Base-by-base conservation (phyloP, 2,329 filamentous ascomycete genomes). In the Dothideomycetes sp. region DNA sequence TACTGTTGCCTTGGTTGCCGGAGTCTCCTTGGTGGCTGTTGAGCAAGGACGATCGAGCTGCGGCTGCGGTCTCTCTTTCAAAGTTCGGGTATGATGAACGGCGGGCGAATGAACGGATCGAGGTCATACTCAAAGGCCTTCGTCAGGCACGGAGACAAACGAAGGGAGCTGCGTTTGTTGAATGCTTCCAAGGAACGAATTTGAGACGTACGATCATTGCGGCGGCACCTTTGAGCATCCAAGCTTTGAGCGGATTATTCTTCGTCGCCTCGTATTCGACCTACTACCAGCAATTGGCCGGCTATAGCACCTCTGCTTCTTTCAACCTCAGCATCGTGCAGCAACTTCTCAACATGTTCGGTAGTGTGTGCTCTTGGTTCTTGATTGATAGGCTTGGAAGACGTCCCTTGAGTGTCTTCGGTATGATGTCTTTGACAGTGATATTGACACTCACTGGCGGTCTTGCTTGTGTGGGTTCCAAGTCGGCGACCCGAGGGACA, bases 251-350 rank as follows among this genome's bases (percentile, higher is more conserved):
- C 2, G 63, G 62, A 6, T 53, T 63, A 18, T 46, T 53, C 17
- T 67, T 66, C 18, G 51, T 57, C 1, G 50, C 58, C 2, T 48
- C 51, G 5, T 68, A 68, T 45, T 51, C 52, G n/a, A 65, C 64
- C 2, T 68, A 68, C 49, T 68, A 67, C 47, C 52, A 60, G 33
- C 59, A 68, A 43, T 51, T 67, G 2, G 63, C 65, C 8, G 64
- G 64, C 7, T 65, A 60, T 46, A 55, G 53, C 29, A 60, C 58
- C 0, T 36, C 46, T 2, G 55, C 52, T 43, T 59, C 54, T 39
- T 67, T 64, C 51, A 58, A 51, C 37, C 51, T 67, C 1, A 57
- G 63, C 36, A 67, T 66, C 31, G 53, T 55, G 8, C 63, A 66
- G 45, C 63, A 64, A 33, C 53, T 58, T 2, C 43, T 62, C 5